Conservation (phyloP, 179 eudicot species). For the Amaranthus tricolor region DNA sequence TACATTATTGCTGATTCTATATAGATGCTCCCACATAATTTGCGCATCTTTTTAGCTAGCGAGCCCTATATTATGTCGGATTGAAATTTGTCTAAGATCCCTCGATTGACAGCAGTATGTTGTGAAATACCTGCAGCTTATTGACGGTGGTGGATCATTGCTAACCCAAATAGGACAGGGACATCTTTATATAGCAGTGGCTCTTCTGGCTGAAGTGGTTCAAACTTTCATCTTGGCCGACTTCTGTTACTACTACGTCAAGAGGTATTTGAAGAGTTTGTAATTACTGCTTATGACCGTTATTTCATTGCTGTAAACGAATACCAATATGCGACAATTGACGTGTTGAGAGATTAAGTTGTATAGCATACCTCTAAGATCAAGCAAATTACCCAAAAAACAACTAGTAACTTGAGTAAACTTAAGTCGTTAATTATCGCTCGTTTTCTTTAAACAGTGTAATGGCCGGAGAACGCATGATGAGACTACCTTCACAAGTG, state of each 20-base stretch:
- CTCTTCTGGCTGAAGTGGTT: constrained; percentile 53
- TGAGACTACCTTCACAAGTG: constrained; percentile 42
- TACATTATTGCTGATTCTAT: no score
- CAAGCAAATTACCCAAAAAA: no score
- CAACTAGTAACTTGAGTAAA: no score
- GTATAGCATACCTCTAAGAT: no score
- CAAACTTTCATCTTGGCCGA: constrained; percentile 87
- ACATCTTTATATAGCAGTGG: constrained; percentile 53
- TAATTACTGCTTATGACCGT: no score
- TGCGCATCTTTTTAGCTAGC: no score
- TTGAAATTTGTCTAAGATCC: neutral
- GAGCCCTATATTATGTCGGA: neutral
- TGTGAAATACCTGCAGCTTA: constrained; percentile 38
- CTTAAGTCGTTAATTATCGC: no score
- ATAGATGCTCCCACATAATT: no score
- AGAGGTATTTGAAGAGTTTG: constrained; percentile 39
- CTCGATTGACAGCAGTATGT: neutral
- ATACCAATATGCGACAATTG: no score
- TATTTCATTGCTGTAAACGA: no score
- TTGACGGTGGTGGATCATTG: constrained; percentile 52
- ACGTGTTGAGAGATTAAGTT: no score
- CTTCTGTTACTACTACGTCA: constrained; percentile 82
- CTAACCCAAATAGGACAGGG: constrained; percentile 54
- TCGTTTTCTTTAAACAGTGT: constrained; percentile 35
- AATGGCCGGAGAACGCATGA: constrained; percentile 49